These are phyloP conservation scores for Viridothelium virens DNA, from an alignment of 495 filamentous ascomycete species.

Conservation along the genomic window DNA sequence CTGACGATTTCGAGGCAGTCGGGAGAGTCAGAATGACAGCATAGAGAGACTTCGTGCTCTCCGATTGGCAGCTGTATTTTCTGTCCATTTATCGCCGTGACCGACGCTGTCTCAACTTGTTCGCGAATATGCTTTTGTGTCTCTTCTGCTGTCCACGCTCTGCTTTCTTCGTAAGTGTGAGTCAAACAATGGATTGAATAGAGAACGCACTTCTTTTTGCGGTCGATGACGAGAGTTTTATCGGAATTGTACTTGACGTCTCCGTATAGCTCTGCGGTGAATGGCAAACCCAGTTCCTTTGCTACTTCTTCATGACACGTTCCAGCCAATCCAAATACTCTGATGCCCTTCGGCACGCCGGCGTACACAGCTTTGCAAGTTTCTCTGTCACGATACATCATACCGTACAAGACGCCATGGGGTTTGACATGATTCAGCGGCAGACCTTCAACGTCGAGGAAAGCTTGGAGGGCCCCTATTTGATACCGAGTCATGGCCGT, in stretches of 20 bases:
- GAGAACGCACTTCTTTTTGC: slow-evolving; percentile 43
- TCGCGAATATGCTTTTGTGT: slow-evolving; percentile 42
- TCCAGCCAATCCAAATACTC: slow-evolving; percentile 51
- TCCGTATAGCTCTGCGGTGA: slow-evolving; percentile 49
- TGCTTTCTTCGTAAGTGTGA: slow-evolving; percentile 14
- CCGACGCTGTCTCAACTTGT: slow-evolving; percentile 41
- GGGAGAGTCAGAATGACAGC: slow-evolving; percentile 50
- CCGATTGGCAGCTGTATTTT: slow-evolving; percentile 41
- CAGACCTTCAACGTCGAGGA: slow-evolving; percentile 48
- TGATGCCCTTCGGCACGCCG: slow-evolving; percentile 45
- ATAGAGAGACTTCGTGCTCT: slow-evolving; percentile 43
- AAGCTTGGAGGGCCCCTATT: slow-evolving; percentile 50
- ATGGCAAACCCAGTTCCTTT: slow-evolving; percentile 46
- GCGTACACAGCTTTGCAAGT: slow-evolving; percentile 46
- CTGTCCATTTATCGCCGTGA: slow-evolving; percentile 41
- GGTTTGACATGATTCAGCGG: slow-evolving; percentile 54
- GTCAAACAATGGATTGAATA: background rate
- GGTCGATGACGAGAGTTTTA: slow-evolving; percentile 46
- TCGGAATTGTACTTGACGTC: slow-evolving; percentile 51
- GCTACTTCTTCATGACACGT: slow-evolving; percentile 47
- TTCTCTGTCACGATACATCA: slow-evolving; percentile 48
- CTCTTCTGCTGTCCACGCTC: slow-evolving; percentile 40
- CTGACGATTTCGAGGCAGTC: slow-evolving; percentile 46
- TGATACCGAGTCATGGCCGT: slow-evolving; percentile 42
- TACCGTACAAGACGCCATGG: slow-evolving; percentile 49